phyloP scores from a whole-genome alignment of 805 yeast species.

The Ogataea salicorniae region DNA sequence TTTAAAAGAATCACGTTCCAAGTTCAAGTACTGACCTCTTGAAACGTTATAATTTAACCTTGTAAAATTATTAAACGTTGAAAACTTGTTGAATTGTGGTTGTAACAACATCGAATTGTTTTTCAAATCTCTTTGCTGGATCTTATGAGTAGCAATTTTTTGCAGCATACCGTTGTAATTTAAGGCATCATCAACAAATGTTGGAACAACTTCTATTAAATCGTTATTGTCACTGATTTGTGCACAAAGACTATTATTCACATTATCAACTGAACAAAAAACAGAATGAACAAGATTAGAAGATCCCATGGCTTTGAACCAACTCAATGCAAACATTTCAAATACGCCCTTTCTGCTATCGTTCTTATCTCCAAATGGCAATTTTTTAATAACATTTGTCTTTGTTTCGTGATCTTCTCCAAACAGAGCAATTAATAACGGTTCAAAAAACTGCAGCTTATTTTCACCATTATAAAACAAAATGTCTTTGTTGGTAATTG shows the following conservation, averaged over 20 bases:
- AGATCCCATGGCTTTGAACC: constrained; percentile 33
- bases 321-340: constrained; percentile 37
- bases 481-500: constrained; percentile 17
- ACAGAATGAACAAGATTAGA: constrained; percentile 35
- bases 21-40: not conserved
- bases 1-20: constrained; percentile 7
- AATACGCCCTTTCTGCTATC: constrained; percentile 26
- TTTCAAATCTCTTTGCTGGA: not conserved
- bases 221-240: constrained; percentile 30
- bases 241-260: constrained; percentile 34
- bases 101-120: constrained; percentile 7
- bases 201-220: constrained; percentile 28
- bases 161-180: constrained; percentile 12
- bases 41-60: constrained; percentile 2
- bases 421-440: constrained; percentile 36
- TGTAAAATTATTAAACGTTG: constrained; percentile 12
- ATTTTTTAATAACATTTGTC: constrained; percentile 10
- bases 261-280: constrained; percentile 36
- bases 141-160: not conserved
- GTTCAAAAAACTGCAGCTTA: constrained; percentile 22
- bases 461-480: constrained; percentile 25
- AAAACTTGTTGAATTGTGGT: constrained; percentile 16
- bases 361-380: constrained; percentile 5
- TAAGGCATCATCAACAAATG: constrained; percentile 13
- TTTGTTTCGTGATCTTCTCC: constrained; percentile 18